Evolutionary conservation across 129 eudicot species (phyloP).

Genomic region (Flaveria sonorensis): DNA sequence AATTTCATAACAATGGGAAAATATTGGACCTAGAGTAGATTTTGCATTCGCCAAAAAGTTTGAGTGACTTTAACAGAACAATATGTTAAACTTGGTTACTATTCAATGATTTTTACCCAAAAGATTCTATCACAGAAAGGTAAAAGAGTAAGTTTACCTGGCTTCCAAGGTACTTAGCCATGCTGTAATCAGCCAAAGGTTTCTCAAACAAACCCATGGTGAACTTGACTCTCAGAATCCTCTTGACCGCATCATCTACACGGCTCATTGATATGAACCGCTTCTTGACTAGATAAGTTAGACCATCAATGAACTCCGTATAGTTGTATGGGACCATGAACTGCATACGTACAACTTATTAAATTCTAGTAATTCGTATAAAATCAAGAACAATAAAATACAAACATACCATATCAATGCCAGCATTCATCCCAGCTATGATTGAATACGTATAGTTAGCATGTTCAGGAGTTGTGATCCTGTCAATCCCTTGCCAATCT

Average conservation of each 20-base stretch:
- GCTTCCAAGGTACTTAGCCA: slow-evolving; percentile 58
- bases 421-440: slow-evolving; percentile 48
- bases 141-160: slow-evolving; percentile 42
- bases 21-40: not conserved
- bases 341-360: slow-evolving; percentile 38
- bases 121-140: not conserved
- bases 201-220: slow-evolving; percentile 71
- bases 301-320: slow-evolving; percentile 49
- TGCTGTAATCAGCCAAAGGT: slow-evolving; percentile 73
- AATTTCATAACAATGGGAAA: not conserved
- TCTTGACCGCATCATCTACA: slow-evolving; percentile 71
- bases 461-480: slow-evolving; percentile 56
- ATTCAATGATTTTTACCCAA: not conserved
- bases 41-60: not conserved
- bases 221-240: slow-evolving; percentile 75
- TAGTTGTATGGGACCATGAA: slow-evolving; percentile 73
- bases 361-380: not conserved
- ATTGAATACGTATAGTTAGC: slow-evolving; percentile 64
- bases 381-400: not conserved
- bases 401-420: slow-evolving; percentile 60
- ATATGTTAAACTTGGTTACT: not conserved
- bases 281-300: slow-evolving; percentile 53
- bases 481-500: slow-evolving; percentile 64
- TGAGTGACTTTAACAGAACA: not conserved
- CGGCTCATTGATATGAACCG: slow-evolving; percentile 59